A percentile compares a stretch with the other conserved stretches of the same genome.
These are phyloP conservation scores for Phytophthora pistaciae DNA, from an alignment of 352 stramenopile genomes.

Conservation along the genomic window DNA sequence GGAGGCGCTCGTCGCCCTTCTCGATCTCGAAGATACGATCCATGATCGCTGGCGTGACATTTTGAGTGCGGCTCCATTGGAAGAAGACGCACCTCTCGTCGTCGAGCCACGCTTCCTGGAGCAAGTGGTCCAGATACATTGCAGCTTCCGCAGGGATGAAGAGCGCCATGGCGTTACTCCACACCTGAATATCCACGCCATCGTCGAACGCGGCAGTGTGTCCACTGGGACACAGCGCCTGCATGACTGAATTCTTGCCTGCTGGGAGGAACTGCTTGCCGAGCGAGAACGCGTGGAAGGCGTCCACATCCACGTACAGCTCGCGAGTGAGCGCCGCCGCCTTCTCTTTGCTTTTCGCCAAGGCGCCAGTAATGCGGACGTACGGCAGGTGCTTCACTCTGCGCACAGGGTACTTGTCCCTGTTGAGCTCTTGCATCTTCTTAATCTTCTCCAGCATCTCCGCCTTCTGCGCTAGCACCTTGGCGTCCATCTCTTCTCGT, in stretches of 20 bases:
- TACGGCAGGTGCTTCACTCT: conserved; percentile 25
- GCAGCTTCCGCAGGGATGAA: conserved; percentile 22
- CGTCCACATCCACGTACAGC: conserved; percentile 46
- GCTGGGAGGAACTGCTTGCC: conserved; percentile 65
- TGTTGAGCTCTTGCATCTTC: not conserved
- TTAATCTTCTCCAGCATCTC: conserved; percentile 7
- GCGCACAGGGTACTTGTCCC: conserved; percentile 15
- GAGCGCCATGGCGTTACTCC: conserved; percentile 55
- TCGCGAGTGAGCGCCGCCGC: conserved; percentile 12
- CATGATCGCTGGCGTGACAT: conserved; percentile 24
- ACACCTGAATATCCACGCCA: conserved; percentile 55
- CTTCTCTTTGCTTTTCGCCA: conserved; percentile 2
- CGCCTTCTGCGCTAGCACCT: not conserved
- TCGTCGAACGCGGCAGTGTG: conserved; percentile 37
- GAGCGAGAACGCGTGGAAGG: conserved; percentile 62
- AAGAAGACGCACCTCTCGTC: conserved; percentile 30
- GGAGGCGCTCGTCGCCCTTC: conserved; percentile 29
- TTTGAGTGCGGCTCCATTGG: conserved; percentile 22
- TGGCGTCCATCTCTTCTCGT: not conserved
- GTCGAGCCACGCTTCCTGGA: conserved; percentile 18
- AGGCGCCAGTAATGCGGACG: conserved; percentile 22
- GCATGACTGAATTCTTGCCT: conserved; percentile 61
- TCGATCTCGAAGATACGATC: conserved; percentile 24
- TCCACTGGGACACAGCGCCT: conserved; percentile 49
- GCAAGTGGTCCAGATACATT: conserved; percentile 29